phyloP scores from a whole-genome alignment of 2,329 filamentous ascomycete genomes.

The Colletotrichum sp. region DNA sequence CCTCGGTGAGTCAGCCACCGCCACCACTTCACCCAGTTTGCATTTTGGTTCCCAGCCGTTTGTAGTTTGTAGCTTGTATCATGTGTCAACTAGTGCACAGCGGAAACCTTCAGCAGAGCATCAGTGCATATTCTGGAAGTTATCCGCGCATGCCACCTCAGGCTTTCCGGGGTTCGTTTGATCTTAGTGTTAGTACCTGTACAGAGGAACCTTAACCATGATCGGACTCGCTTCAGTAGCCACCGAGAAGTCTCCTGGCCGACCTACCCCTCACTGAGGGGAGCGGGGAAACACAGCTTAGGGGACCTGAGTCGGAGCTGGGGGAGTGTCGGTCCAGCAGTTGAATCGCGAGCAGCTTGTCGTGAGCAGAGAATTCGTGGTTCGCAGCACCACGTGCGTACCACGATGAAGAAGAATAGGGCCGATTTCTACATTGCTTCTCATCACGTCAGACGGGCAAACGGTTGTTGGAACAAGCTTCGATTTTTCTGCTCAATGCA shows the following conservation, averaged over 20 bases:
- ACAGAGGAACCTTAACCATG: neutral
- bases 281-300: neutral
- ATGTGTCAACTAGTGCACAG: neutral
- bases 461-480: neutral
- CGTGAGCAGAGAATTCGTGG: neutral
- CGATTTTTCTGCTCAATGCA: neutral
- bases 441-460: neutral
- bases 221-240: neutral
- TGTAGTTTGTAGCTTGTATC: neutral
- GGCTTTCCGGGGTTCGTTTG: neutral
- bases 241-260: neutral
- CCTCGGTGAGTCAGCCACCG: neutral
- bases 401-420: neutral
- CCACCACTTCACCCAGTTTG: neutral
- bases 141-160: neutral
- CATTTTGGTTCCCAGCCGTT: neutral
- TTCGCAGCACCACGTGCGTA: neutral
- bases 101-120: neutral
- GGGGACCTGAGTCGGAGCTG: neutral
- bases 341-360: neutral
- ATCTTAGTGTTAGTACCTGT: neutral
- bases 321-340: neutral
- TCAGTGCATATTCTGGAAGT: neutral
- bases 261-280: neutral
- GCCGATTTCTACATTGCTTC: neutral